A percentile compares a stretch with the other conserved stretches of the same genome.
Conservation (phyloP, 805 yeast genomes). For the Ogataea zsoltii region DNA sequence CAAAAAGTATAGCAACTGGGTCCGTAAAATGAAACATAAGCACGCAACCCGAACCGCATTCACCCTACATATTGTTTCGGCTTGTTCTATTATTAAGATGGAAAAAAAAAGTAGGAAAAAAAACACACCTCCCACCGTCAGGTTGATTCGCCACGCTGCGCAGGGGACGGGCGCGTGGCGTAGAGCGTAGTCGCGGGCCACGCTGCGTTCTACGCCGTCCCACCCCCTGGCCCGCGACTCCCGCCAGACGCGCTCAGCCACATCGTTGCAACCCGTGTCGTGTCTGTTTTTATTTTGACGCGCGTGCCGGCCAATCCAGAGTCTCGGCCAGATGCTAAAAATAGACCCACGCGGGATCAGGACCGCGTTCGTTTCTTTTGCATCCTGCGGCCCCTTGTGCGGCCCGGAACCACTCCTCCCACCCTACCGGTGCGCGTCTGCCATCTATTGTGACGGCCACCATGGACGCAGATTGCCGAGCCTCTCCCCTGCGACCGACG, state of each 20-base stretch:
- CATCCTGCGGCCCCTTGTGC: no score
- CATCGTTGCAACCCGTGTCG: not conserved
- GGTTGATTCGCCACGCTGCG: not conserved
- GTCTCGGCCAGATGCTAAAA: conserved; percentile 5
- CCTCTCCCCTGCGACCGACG: no score
- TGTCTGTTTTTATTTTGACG: conserved; percentile 4
- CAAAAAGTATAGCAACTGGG: not conserved
- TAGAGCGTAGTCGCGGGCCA: not conserved
- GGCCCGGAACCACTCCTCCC: no score
- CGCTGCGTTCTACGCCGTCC: no score
- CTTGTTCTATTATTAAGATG: conserved; percentile 2
- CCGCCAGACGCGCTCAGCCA: conserved; percentile 3
- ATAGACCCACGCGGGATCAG: conserved; percentile 2
- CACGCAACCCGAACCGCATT: not conserved
- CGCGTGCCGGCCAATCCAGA: conserved; percentile 6
- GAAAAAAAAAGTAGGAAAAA: not conserved
- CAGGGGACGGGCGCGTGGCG: not conserved
- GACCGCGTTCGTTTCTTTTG: conserved; percentile 5
- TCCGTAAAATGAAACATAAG: not conserved
- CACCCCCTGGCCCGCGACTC: not conserved
- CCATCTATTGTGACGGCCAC: no score
- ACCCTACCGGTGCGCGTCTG: no score
- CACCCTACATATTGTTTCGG: not conserved
- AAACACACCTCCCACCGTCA: conserved; percentile 2
- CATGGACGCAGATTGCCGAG: not conserved